Base-by-base conservation (phyloP, 495 filamentous ascomycete genomes). In the Melanomma pulvis-pyrius region DNA sequence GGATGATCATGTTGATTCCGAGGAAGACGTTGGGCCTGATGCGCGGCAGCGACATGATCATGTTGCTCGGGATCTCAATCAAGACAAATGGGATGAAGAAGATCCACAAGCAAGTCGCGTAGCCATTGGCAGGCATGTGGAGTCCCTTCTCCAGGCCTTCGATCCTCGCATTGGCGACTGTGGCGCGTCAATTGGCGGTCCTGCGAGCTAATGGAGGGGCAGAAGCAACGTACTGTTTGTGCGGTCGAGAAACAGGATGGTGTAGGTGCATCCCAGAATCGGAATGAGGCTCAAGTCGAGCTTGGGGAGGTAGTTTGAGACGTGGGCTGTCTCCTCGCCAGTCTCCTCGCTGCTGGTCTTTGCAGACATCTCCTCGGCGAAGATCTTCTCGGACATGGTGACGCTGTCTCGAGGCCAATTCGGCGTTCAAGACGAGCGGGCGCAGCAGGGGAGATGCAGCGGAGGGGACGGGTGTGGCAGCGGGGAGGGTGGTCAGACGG, bases 141-240 rank as follows among this genome's bases (percentile, higher is more conserved):
- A 71, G 59, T 9, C 55, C 59, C 21, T 54, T 53, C 55, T 67
- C 64, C 2, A 71, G 65, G 21, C 69, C 69, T 29, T 71, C 69
- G 30, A 71, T 71, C 30, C 69, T 55, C 3, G 69, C 69, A 52
- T 71, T 71, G 51, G 69, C 69, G 56, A 71, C 69, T 70, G 44
- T 21, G 36, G 9, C 29, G 48, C 12, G 60, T 69, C 13, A 69
- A 49, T 68, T n/a, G 26, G 22, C 2, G 9, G 44, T 41, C 26
- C 30, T 51, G 12, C 21, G 32, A 32, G 44, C 24, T 12, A 54
- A 26, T 19, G 36, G 41, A 46, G 12, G 39, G 39, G 39, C 8
- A 25, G 1, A 25, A 19, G 26, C 17, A 21, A 63, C 66, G 11
- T 54, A 70, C 67, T 70, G 61, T 71, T 71, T 29, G 63, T 71